Evolutionary conservation across 2,329 filamentous ascomycete species (phyloP).

Genomic region (Colletotrichum falcatum): DNA sequence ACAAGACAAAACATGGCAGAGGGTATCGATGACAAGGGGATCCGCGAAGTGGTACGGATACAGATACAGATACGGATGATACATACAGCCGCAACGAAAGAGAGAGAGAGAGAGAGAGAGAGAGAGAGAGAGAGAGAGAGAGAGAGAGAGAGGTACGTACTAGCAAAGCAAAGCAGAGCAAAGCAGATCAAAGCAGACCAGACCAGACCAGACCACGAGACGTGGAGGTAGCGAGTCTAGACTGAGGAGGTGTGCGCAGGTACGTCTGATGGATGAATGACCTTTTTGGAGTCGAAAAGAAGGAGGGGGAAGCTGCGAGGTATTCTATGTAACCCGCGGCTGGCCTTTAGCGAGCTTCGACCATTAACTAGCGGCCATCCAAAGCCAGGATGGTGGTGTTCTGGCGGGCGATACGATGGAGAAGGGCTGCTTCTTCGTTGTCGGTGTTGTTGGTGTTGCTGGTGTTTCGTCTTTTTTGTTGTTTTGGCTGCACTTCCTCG

Average conservation of each 20-base stretch:
- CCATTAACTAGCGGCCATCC: neutral
- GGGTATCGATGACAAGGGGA: conserved; percentile 13
- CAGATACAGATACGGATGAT: neutral
- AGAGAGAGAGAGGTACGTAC: conserved; percentile 35
- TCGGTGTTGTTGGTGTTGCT: neutral
- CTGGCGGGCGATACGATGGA: neutral
- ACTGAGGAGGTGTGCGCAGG: too few relatives aligned
- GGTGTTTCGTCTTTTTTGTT: neutral
- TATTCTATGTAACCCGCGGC: conserved; percentile 9
- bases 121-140: too few relatives aligned
- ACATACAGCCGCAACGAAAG: conserved; percentile 3
- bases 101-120: too few relatives aligned
- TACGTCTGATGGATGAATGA: conserved; percentile 3
- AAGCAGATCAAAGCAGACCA: too few relatives aligned
- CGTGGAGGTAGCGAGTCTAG: neutral
- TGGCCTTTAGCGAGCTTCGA: neutral
- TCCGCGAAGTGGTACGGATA: neutral
- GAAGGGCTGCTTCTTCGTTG: neutral
- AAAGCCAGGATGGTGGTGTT: neutral
- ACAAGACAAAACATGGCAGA: conserved; percentile 7
- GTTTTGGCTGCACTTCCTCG: neutral
- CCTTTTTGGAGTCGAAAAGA: neutral
- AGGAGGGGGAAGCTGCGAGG: neutral
- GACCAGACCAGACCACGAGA: neutral
- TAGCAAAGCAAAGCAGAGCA: neutral